Evolutionary conservation across 106 monocot genomes (phyloP), one percentile per base, ranked within the genome.

Genomic region (Chionographis japonica): DNA sequence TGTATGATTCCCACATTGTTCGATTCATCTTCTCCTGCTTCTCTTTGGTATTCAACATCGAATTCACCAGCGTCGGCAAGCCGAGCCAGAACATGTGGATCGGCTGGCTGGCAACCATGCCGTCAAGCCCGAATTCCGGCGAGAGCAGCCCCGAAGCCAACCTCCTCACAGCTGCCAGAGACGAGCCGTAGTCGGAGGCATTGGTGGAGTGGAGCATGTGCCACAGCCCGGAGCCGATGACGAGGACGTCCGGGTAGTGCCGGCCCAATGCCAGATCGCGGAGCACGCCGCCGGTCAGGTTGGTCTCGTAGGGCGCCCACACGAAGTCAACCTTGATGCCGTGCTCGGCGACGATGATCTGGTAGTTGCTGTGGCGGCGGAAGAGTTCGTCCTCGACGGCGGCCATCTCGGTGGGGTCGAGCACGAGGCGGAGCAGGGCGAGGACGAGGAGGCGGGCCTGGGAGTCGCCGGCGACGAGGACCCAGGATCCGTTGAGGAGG

Each of bases 171-270:
- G 55, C 59, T 2, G 5, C 3, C 74, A 98, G 60, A 19, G 54
- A 39, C 35, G 52, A 52, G 4, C 83, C 89, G 50, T 92, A 98
- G 35, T 79, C 77, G 3, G 63, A 18, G 2, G 92, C 60, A 46
- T 86, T 74, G 39, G 73, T 81, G 42, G 79, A 27, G 70, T 92
- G 92, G 4, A 98, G 87, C 97, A 98, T 89, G 78, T 98, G 89
- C 97, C 97, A 98, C 13, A 98, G 84, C 6, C 92, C 97, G 10
- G 86, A 69, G n/a, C 97, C 97, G 52, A 83, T 63, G 13, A 98
- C 79, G 54, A 94, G 54, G 12, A 94, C 78, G 37, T 94, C 86
- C 4, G 95, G 88, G 38, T 39, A 55, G 3, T 54, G 68, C 4
- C 39, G 54, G 3, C 50, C 43, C 6, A 4, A 4, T 8, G 55